A percentile compares a stretch with the other conserved stretches of the same genome.
Evolutionary conservation across 2,329 filamentous ascomycete genomes (phyloP).

Genomic region (Pseudogymnoascus sp.): DNA sequence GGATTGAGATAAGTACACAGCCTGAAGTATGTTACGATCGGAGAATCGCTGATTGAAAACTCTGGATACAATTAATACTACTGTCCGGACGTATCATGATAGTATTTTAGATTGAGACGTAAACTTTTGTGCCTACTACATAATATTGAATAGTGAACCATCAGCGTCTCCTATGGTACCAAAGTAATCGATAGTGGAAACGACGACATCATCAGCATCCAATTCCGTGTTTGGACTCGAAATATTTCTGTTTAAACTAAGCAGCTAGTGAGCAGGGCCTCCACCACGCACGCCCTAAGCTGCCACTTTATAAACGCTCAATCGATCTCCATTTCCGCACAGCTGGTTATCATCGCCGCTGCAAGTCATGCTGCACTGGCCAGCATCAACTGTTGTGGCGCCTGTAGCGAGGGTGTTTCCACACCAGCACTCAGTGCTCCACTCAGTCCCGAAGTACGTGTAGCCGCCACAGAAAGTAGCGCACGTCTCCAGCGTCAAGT

Average conservation of each 20-base stretch:
- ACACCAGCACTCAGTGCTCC: conserved; percentile 29
- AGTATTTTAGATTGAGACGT: background rate
- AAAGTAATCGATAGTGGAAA: background rate
- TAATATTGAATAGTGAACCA: background rate
- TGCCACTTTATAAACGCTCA: conserved; percentile 19
- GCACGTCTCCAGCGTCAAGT: conserved; percentile 29
- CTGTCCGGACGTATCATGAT: background rate
- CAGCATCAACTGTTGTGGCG: conserved; percentile 14
- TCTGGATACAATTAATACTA: background rate
- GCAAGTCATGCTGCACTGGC: conserved; percentile 22
- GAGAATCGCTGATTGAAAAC: background rate
- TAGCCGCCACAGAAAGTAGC: conserved; percentile 23
- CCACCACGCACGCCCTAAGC: background rate
- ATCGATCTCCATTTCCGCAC: conserved; percentile 27
- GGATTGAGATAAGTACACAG: no score
- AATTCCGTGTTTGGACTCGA: background rate
- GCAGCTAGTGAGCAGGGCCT: background rate
- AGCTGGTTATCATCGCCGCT: conserved; percentile 25
- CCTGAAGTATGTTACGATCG: background rate
- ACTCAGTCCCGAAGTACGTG: conserved; percentile 32
- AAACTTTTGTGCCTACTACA: background rate
- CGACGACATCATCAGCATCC: background rate
- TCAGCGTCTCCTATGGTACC: background rate
- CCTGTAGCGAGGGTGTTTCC: conserved; percentile 22
- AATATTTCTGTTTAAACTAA: background rate